These are phyloP conservation scores for Parascedosporium putredinis DNA, from an alignment of 2,329 filamentous ascomycete species.

Conservation along the genomic window DNA sequence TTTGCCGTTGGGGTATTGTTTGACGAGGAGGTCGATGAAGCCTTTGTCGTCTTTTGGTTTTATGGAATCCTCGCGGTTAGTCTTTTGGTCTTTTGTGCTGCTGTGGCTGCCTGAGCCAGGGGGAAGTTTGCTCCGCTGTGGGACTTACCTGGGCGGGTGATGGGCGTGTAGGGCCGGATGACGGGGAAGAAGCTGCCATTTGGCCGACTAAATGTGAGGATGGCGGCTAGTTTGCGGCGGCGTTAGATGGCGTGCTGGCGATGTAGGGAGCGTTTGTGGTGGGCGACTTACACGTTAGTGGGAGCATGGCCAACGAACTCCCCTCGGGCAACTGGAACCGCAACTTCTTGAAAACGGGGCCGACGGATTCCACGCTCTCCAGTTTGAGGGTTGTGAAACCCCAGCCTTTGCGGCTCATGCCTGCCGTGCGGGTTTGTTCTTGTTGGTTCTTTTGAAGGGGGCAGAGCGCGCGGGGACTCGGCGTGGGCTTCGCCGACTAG, in stretches of 20 bases:
- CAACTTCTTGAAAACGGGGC: constrained; percentile 48
- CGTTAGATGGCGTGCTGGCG: too few species aligned
- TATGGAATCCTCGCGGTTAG: constrained; percentile 1
- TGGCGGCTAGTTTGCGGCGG: constrained; percentile 30
- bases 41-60: constrained; percentile 40
- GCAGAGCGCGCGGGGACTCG: not conserved
- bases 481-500: not conserved
- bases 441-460: not conserved
- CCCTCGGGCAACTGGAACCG: constrained; percentile 43
- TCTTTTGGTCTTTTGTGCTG: not conserved
- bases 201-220: constrained; percentile 52
- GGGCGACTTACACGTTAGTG: constrained; percentile 37
- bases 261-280: too few species aligned
- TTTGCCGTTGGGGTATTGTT: constrained; percentile 56
- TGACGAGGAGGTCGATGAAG: constrained; percentile 53
- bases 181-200: constrained; percentile 46
- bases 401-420: constrained; percentile 24
- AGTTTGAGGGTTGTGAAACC: constrained; percentile 38
- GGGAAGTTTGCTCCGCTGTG: too few species aligned
- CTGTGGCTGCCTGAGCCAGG: too few species aligned
- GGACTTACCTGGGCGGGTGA: constrained; percentile 40
- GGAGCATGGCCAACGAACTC: constrained; percentile 35
- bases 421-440: not conserved
- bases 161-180: constrained; percentile 56
- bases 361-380: constrained; percentile 40